Evolutionary conservation across 768 basidiomycete species (phyloP).

Genomic region (Termitomyces sp.): DNA sequence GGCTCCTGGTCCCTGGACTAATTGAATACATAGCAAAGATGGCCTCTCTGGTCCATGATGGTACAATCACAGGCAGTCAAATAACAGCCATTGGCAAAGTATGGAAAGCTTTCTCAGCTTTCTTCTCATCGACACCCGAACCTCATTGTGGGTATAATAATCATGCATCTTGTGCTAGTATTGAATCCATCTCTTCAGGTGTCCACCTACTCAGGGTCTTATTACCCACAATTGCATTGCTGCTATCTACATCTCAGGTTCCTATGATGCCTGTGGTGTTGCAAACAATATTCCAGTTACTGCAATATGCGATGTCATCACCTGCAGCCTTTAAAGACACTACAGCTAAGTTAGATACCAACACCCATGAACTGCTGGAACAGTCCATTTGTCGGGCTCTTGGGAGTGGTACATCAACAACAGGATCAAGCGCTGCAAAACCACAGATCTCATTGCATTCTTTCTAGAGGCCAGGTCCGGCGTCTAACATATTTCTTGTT

Average conservation of each 20-base stretch:
- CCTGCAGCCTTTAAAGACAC: slow-evolving; percentile 86
- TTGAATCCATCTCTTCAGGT: slow-evolving; percentile 46
- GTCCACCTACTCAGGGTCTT: slow-evolving; percentile 66
- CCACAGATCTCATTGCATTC: no score
- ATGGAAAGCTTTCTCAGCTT: slow-evolving; percentile 73
- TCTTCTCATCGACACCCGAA: slow-evolving; percentile 57
- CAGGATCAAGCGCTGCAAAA: no score
- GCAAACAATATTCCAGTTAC: slow-evolving; percentile 63
- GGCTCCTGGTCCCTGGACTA: slow-evolving; percentile 74
- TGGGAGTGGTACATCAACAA: no score
- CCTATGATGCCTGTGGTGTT: slow-evolving; percentile 47
- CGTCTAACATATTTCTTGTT: no score
- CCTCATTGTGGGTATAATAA: slow-evolving; percentile 69
- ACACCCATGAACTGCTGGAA: slow-evolving; percentile 65
- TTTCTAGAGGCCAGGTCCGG: no score
- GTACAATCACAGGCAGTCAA: slow-evolving; percentile 53
- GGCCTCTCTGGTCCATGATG: slow-evolving; percentile 60
- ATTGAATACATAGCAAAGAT: slow-evolving; percentile 78
- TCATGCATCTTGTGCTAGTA: no score
- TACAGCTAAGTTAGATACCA: slow-evolving; percentile 60
- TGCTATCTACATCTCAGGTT: slow-evolving; percentile 39
- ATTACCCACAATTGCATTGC: slow-evolving; percentile 74
- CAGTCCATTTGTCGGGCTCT: slow-evolving; percentile 76
- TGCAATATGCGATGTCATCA: slow-evolving; percentile 68
- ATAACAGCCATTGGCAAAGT: slow-evolving; percentile 71